phyloP scores from a whole-genome alignment of 176 grass and related monocot genomes.

The Saccharum spontaneum region DNA sequence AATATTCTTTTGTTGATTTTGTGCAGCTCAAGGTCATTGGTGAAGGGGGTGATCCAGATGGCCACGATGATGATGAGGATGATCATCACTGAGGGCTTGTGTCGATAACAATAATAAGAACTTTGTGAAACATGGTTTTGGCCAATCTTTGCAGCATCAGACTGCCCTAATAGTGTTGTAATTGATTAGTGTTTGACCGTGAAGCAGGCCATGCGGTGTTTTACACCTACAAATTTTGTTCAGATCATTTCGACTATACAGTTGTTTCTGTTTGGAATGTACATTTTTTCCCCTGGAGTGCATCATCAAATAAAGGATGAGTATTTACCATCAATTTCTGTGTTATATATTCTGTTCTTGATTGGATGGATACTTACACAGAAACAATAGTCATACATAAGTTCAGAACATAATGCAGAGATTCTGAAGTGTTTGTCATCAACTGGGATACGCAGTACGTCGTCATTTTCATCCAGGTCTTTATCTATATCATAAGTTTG shows the following conservation, averaged over 20 bases:
- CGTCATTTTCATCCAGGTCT: neutral
- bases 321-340: neutral
- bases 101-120: conserved; percentile 38
- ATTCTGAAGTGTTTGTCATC: neutral
- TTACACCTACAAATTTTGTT: conserved; percentile 39
- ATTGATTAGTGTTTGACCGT: conserved; percentile 43
- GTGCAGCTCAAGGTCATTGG: conserved; percentile 89
- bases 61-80: conserved; percentile 55
- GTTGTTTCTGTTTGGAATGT: conserved; percentile 5
- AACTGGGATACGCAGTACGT: neutral
- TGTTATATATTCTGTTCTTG: neutral
- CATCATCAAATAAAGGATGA: conserved; percentile 56
- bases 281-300: conserved; percentile 1
- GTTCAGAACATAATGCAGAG: neutral
- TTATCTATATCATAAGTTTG: neutral
- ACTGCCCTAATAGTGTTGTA: conserved; percentile 33
- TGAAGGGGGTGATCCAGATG: conserved; percentile 75
- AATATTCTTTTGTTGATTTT: conserved; percentile 14
- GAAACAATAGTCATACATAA: no score
- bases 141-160: conserved; percentile 21
- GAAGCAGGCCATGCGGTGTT: conserved; percentile 43
- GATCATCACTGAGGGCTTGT: conserved; percentile 50
- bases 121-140: conserved; percentile 37
- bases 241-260: conserved; percentile 7
- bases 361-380: neutral